Evolutionary conservation across 75 land plant genomes (phyloP).

Genomic region (Selaginella tamariscina): DNA sequence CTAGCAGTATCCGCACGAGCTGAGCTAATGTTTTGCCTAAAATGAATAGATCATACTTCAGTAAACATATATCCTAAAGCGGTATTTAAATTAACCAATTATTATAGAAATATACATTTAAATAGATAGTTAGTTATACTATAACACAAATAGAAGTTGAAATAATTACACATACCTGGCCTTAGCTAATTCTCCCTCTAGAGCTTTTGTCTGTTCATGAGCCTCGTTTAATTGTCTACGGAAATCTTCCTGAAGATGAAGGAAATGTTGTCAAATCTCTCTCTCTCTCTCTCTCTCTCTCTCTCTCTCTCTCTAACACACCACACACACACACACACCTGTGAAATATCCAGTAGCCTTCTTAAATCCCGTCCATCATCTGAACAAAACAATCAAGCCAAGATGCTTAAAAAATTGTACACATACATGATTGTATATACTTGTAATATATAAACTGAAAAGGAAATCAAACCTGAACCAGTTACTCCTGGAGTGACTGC

Average conservation of each 20-base stretch:
- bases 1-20: constrained; percentile 63
- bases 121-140: too few relatives aligned
- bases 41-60: neutral
- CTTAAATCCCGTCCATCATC: constrained; percentile 36
- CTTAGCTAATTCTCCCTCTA: constrained; percentile 57
- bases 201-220: constrained; percentile 33
- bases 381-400: neutral
- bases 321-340: constrained; percentile 26
- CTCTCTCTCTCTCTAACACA: too few relatives aligned
- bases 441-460: neutral
- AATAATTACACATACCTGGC: constrained; percentile 42
- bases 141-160: too few relatives aligned
- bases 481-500: constrained; percentile 21
- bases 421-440: neutral
- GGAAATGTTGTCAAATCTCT: neutral
- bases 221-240: constrained; percentile 41
- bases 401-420: neutral
- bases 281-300: too few relatives aligned
- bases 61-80: neutral
- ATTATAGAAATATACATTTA: too few relatives aligned
- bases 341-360: constrained; percentile 41
- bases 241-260: constrained; percentile 33
- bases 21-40: constrained; percentile 44
- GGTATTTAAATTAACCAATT: too few relatives aligned
- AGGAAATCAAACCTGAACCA: constrained; percentile 11